Evolutionary conservation across 352 stramenopile genomes (phyloP), one percentile per base, ranked within the genome.

Genomic region (Globisporangium irregulare): DNA sequence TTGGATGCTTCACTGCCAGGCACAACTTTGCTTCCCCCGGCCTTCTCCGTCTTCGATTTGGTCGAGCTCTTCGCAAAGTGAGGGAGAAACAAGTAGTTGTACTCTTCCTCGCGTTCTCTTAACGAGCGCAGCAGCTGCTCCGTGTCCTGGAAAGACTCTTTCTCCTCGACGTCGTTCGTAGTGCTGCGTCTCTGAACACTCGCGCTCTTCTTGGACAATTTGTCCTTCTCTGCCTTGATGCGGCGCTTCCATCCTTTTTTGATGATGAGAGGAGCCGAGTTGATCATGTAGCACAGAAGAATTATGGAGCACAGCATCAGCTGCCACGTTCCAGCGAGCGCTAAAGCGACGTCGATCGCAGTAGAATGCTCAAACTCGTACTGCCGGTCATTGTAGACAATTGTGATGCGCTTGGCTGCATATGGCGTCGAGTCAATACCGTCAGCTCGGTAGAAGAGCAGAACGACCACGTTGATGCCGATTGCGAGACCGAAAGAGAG

Each of bases 221-320:
- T 72, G 10, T 74, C 69, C 68, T 82, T 70, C 25, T 88, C 68
- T 4, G 65, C 60, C 15, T 79, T 75, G 63, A 82, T 81, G 27
- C 80, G 80, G 2, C 79, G 78, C 61, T 89, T 91, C 79, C 82
- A 88, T 3, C 81, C 80, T 65, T 90, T 87, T 65, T 90, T 89
- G 24, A 93, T 83, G 6, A 90, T 46, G 24, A 91, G 59, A 8
- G 84, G 84, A 1, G 82, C 84, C 15, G 80, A 87, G 57, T 93
- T 93, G 41, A 87, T 71, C 57, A 87, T 67, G 59, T 91, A 89
- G 58, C 81, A 87, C 3, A 81, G n/a, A 27, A 93, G 32, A 12
- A 88, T 77, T 34, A 81, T 60, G 9, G 43, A 70, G 29, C 81
- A 91, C 3, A 90, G 36, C 22, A 82, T 66, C 34, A 91, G 70